Percentiles rank a stretch among this genome's conserved stretches.
phyloP scores from a whole-genome alignment of 495 filamentous ascomycete genomes.

The Aspergillus panamensis region DNA sequence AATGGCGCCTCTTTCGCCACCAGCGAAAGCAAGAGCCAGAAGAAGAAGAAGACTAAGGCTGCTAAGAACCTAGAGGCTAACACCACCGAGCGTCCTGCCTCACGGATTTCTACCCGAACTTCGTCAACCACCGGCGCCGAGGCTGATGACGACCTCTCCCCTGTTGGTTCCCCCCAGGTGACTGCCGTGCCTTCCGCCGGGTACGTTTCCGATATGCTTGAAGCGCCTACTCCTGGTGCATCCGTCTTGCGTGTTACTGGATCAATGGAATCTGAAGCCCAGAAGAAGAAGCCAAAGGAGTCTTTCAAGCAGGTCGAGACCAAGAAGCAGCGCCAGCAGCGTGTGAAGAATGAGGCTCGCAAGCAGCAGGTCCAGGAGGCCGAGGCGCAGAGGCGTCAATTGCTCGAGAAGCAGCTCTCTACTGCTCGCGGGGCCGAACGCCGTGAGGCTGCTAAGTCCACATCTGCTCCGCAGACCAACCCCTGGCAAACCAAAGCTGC shows the following conservation, averaged over 20 bases:
- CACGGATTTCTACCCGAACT: constrained; percentile 43
- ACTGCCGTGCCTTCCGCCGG: constrained; percentile 45
- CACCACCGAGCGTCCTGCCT: constrained; percentile 44
- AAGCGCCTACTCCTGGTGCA: constrained; percentile 63
- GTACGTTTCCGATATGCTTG: constrained; percentile 85
- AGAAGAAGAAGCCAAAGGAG: constrained; percentile 65
- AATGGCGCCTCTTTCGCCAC: constrained; percentile 52
- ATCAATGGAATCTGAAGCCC: constrained; percentile 55
- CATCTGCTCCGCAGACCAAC: constrained; percentile 56
- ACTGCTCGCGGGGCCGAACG: constrained; percentile 76
- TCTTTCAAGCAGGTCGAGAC: constrained; percentile 60
- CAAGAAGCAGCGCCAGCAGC: constrained; percentile 90
- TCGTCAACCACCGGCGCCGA: constrained; percentile 77
- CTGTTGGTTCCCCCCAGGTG: constrained; percentile 55
- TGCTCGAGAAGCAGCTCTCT: constrained; percentile 76
- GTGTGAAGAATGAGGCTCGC: constrained; percentile 71
- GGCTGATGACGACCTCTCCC: constrained; percentile 76
- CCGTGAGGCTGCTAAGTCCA: constrained; percentile 64
- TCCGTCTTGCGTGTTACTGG: constrained; percentile 73
- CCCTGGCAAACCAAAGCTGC: constrained; percentile 54
- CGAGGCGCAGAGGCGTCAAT: constrained; percentile 66
- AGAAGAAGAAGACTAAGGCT: constrained; percentile 58
- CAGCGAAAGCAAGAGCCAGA: constrained; percentile 43
- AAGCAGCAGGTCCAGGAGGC: constrained; percentile 67
- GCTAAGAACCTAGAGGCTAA: constrained; percentile 27